A percentile compares a stretch with the other conserved stretches of the same genome.
phyloP scores from a whole-genome alignment of 805 yeast genomes.

The Yamadazyma kitorensis region DNA sequence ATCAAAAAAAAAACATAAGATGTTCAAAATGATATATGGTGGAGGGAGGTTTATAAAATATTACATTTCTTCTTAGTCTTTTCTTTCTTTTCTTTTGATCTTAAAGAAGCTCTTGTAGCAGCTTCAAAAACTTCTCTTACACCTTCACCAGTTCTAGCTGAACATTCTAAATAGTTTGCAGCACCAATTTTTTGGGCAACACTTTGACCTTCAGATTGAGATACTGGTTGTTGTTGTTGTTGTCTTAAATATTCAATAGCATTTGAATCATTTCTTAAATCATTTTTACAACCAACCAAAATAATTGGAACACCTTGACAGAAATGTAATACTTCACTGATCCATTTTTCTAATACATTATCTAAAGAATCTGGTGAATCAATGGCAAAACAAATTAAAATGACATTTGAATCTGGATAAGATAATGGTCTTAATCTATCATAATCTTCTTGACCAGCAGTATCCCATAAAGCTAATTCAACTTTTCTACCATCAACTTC shows the following conservation, averaged over 20 bases:
- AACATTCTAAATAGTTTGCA: slow-evolving; percentile 82
- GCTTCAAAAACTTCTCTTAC: slow-evolving; percentile 91
- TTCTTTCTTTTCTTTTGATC: slow-evolving; percentile 57
- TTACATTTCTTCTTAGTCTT: slow-evolving; percentile 66
- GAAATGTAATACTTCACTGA: slow-evolving; percentile 88
- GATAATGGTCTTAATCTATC: slow-evolving; percentile 89
- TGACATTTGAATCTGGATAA: slow-evolving; percentile 90
- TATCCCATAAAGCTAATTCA: slow-evolving; percentile 95
- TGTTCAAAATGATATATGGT: no score
- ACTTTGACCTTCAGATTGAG: slow-evolving; percentile 77
- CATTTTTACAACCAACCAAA: slow-evolving; percentile 88
- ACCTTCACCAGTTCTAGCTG: slow-evolving; percentile 88
- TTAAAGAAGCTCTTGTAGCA: slow-evolving; percentile 87
- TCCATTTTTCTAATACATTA: slow-evolving; percentile 95
- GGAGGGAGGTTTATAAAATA: slow-evolving; percentile 60
- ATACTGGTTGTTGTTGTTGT: slow-evolving; percentile 76
- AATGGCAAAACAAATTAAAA: slow-evolving; percentile 85
- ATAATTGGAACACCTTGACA: slow-evolving; percentile 93
- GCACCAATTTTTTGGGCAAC: slow-evolving; percentile 92
- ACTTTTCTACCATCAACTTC: slow-evolving; percentile 61
- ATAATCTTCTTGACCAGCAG: slow-evolving; percentile 98
- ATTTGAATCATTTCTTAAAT: slow-evolving; percentile 77
- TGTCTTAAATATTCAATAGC: slow-evolving; percentile 73
- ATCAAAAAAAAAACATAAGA: no score
- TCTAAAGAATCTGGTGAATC: slow-evolving; percentile 91